These are phyloP conservation scores for Phoma sp. DNA, from an alignment of 2,329 filamentous ascomycete species.

Conservation along the genomic window DNA sequence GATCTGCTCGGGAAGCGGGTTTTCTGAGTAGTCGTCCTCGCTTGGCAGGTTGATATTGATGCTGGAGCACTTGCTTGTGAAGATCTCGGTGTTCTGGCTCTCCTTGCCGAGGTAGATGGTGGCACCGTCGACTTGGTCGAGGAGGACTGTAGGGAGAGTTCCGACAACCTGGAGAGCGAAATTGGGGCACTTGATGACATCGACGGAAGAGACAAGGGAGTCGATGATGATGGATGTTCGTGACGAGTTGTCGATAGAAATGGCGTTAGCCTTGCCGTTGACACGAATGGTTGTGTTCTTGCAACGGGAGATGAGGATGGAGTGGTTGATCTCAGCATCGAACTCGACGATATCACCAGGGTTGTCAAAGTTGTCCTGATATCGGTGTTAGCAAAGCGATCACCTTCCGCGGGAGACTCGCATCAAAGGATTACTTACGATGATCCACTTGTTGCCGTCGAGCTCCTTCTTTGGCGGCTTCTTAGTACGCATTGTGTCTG, in stretches of 20 bases:
- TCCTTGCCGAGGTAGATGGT: constrained; percentile 85
- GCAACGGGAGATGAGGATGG: constrained; percentile 89
- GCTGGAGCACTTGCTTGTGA: constrained; percentile 84
- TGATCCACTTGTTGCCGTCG: constrained; percentile 83
- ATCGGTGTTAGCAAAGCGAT: constrained; percentile 7
- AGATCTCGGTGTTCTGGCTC: constrained; percentile 78
- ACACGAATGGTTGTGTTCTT: constrained; percentile 89
- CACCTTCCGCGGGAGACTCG: no score
- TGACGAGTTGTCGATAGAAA: constrained; percentile 89
- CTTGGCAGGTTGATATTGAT: constrained; percentile 85
- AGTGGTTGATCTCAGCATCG: constrained; percentile 81
- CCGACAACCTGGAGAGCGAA: constrained; percentile 94
- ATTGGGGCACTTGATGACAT: constrained; percentile 93
- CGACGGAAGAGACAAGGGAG: constrained; percentile 85
- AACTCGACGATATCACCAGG: constrained; percentile 75
- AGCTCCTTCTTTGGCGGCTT: constrained; percentile 57
- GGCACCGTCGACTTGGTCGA: constrained; percentile 93
- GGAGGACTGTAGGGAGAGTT: constrained; percentile 80
- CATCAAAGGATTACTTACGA: constrained; percentile 59
- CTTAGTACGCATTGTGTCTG: constrained; percentile 57
- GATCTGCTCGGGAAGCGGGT: constrained; percentile 88
- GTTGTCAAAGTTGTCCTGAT: constrained; percentile 87
- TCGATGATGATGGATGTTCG: constrained; percentile 87
- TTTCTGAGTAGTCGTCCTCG: constrained; percentile 82
- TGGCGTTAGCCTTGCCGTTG: constrained; percentile 93